phyloP scores from a whole-genome alignment of 2,329 filamentous ascomycete species.

The Nigrospora oryzae region DNA sequence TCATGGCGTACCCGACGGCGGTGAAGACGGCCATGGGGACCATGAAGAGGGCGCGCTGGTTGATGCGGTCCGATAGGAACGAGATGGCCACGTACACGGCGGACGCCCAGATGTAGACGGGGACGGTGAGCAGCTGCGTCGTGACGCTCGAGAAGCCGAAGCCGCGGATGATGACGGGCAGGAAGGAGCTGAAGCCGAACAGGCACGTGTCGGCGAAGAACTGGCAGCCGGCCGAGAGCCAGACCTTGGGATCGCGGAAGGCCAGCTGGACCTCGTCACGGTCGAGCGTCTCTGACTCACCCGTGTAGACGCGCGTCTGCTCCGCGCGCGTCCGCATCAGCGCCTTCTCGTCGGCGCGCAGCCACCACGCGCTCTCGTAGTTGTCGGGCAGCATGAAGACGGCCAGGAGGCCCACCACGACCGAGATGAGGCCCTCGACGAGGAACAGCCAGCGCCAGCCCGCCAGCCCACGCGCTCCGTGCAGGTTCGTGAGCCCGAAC shows the following conservation, averaged over 20 bases:
- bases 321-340: slow-evolving; percentile 6
- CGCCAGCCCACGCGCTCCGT: slow-evolving; percentile 4
- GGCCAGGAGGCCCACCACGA: slow-evolving; percentile 4
- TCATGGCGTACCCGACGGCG: slow-evolving; percentile 4
- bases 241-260: slow-evolving; percentile 7
- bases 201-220: slow-evolving; percentile 2
- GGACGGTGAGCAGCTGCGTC: slow-evolving; percentile 5
- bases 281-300: slow-evolving; percentile 5
- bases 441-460: slow-evolving; percentile 8
- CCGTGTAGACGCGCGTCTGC: slow-evolving; percentile 3
- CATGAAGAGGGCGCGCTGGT: slow-evolving; percentile 5
- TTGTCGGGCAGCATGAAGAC: slow-evolving; percentile 7
- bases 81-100: slow-evolving; percentile 3
- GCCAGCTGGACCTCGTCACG: slow-evolving; percentile 6
- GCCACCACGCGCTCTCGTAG: slow-evolving; percentile 7
- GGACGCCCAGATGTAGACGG: slow-evolving; percentile 4
- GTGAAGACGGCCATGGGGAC: slow-evolving; percentile 2
- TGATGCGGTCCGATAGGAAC: slow-evolving; percentile 4
- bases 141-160: slow-evolving; percentile 2
- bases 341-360: slow-evolving; percentile 7
- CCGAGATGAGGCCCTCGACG: slow-evolving; percentile 6
- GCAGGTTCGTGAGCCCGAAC: slow-evolving; percentile 7
- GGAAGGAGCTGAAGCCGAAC: slow-evolving; percentile 2
- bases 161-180: slow-evolving; percentile 3
- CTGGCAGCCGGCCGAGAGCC: slow-evolving; percentile 2